Evolutionary conservation across 2,329 filamentous ascomycete species (phyloP).

Genomic region (Stagonosporopsis vannaccii): DNA sequence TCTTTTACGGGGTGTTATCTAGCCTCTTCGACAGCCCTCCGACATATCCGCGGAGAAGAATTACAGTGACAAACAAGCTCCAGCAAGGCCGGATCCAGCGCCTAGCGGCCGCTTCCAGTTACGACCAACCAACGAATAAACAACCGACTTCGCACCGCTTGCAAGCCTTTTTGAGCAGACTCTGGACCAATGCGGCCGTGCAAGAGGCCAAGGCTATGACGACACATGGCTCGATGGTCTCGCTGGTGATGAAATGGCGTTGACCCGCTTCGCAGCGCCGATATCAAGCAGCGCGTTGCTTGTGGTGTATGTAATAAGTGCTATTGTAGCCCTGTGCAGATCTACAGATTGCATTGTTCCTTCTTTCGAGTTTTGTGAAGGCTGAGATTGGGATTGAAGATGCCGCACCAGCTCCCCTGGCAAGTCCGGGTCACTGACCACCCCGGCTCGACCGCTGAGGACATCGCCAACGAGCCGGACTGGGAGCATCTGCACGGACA

Average conservation of each 20-base stretch:
- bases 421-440: constrained; percentile 41
- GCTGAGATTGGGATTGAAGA: not conserved
- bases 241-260: constrained; percentile 10
- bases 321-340: not conserved
- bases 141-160: not conserved
- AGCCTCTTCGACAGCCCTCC: not conserved
- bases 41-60: constrained; percentile 14
- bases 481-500: constrained; percentile 47
- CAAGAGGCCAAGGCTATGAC: constrained; percentile 7
- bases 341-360: not conserved
- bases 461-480: constrained; percentile 54
- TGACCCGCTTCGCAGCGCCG: not conserved
- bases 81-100: constrained; percentile 5
- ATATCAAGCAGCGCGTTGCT: not conserved
- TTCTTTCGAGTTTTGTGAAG: not conserved
- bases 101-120: constrained; percentile 15
- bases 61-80: constrained; percentile 18
- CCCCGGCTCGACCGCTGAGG: constrained; percentile 50
- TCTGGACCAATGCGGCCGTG: constrained; percentile 2
- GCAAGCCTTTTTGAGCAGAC: not conserved
- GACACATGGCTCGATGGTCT: constrained; percentile 1
- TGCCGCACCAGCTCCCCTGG: constrained; percentile 33
- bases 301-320: not conserved
- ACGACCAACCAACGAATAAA: not conserved
- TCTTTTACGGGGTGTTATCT: not conserved